Base-by-base conservation (phyloP, 768 basidiomycete species). In the Agaricus sinodeliciosus region DNA sequence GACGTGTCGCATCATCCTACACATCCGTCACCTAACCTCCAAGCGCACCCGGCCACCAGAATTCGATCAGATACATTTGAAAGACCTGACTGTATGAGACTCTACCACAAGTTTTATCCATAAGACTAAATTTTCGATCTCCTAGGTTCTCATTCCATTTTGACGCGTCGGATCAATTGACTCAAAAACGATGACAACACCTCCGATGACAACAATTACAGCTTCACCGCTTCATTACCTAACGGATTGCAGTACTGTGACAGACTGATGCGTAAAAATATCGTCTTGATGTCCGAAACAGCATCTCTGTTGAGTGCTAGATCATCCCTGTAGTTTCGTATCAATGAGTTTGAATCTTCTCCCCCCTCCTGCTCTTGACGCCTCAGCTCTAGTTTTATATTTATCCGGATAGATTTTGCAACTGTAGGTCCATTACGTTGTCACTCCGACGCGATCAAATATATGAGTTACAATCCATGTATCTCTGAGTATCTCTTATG, bases 1-100 rank as follows among this genome's bases (percentile, higher is more conserved):
- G 3, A 47, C 51, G 8, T 53, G 51, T 40, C 44, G 51, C 26
- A 46, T 53, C 9, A 46, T 53, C 11, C 16, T 53, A 13, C 51
- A 46, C 9, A 53, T 53, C 13, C 35, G 44, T 13, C 43, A 46
- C 15, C 26, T 18, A 26, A 13, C 13, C 19, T 16, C 19, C 15
- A 41, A 28, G 16, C 28, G 39, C 12, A 28, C 43, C 15, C n/a
- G n/a, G 18, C 9, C 18, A 6, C 51, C 18, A 7, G 26, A 41
- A 7, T 2, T 28, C 25, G 51, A 45, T 16, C 43, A 53, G 25
- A 53, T 46, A 11, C 37, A 39, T 13, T 28, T 52, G 43, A 52
- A 37, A 35, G 44, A 45, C 5, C 19, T 52, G 19, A 48, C 48
- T 35, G 48, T 43, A 39, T 16, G 37, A 31, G 15, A 9, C 27